phyloP scores from a whole-genome alignment of 2,329 filamentous ascomycete species.

The Drechslera avenae region DNA sequence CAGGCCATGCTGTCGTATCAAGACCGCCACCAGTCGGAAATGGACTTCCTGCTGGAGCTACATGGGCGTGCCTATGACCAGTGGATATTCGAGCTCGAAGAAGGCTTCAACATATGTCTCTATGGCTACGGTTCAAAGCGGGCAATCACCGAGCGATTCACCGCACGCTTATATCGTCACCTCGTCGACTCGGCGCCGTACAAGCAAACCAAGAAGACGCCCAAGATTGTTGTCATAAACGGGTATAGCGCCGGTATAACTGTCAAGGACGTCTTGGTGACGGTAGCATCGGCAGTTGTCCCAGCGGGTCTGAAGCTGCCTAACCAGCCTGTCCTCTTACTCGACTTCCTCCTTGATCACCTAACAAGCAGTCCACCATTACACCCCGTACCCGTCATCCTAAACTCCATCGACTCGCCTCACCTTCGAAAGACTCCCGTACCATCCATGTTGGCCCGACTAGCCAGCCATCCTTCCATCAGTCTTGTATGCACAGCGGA shows the following conservation, averaged over 20 bases:
- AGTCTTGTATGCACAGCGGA: conserved; percentile 81
- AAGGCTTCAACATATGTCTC: conserved; percentile 82
- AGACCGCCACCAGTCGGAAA: conserved; percentile 73
- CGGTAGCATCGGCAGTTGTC: conserved; percentile 68
- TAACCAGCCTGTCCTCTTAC: conserved; percentile 70
- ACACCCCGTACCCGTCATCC: conserved; percentile 66
- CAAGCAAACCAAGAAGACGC: conserved; percentile 45
- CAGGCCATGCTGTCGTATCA: conserved; percentile 65
- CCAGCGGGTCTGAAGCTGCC: conserved; percentile 59
- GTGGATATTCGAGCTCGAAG: conserved; percentile 87
- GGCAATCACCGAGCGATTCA: conserved; percentile 74
- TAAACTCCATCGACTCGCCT: conserved; percentile 86
- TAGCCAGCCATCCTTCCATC: conserved; percentile 75
- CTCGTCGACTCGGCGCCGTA: conserved; percentile 32
- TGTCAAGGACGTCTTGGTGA: conserved; percentile 71
- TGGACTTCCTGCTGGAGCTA: conserved; percentile 72
- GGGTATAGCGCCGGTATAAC: conserved; percentile 74
- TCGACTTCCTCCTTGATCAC: conserved; percentile 67
- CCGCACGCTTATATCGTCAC: conserved; percentile 67
- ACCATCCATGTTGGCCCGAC: conserved; percentile 75
- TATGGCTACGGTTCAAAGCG: conserved; percentile 94
- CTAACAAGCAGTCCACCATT: conserved; percentile 55
- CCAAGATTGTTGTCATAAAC: conserved; percentile 81
- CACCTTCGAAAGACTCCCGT: conserved; percentile 72
- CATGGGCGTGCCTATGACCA: conserved; percentile 85